Evolutionary conservation across 768 basidiomycete species (phyloP).

Genomic region (Galerina marginata): DNA sequence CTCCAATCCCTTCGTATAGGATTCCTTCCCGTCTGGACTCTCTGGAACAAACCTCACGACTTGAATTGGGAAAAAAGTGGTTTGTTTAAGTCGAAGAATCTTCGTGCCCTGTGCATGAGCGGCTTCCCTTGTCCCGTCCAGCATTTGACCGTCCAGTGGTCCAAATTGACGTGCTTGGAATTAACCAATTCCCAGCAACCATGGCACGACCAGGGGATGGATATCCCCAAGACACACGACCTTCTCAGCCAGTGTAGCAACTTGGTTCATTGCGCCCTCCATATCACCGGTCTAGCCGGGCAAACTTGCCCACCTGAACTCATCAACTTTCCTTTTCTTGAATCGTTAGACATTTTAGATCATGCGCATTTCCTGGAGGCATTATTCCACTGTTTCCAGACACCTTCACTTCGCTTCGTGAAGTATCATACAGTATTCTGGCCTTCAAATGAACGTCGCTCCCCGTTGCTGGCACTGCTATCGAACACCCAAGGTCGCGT

Average conservation of each 20-base stretch:
- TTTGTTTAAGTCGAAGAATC: neutral
- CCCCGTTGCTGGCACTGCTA: constrained; percentile 11
- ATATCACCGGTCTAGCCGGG: neutral
- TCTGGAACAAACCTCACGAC: neutral
- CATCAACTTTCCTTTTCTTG: constrained; percentile 11
- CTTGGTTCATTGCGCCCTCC: constrained; percentile 6
- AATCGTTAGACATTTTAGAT: constrained; percentile 11
- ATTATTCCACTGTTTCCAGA: neutral
- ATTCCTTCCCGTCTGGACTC: neutral
- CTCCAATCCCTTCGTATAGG: constrained; percentile 9
- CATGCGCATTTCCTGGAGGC: neutral
- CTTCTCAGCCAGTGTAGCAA: neutral
- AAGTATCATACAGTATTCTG: constrained; percentile 4
- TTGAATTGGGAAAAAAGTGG: neutral
- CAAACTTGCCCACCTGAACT: neutral
- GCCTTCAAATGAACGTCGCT: neutral
- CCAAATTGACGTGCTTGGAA: constrained; percentile 2
- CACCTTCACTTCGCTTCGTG: constrained; percentile 3
- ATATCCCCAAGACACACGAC: neutral
- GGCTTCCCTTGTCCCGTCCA: neutral
- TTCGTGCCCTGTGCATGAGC: constrained; percentile 3
- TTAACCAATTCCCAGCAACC: neutral
- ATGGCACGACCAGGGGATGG: neutral
- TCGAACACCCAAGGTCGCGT: neutral
- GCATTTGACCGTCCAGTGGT: neutral